Base-by-base conservation (phyloP, 1,139 yeast species). In the Blastobotrys buckinghamii region DNA sequence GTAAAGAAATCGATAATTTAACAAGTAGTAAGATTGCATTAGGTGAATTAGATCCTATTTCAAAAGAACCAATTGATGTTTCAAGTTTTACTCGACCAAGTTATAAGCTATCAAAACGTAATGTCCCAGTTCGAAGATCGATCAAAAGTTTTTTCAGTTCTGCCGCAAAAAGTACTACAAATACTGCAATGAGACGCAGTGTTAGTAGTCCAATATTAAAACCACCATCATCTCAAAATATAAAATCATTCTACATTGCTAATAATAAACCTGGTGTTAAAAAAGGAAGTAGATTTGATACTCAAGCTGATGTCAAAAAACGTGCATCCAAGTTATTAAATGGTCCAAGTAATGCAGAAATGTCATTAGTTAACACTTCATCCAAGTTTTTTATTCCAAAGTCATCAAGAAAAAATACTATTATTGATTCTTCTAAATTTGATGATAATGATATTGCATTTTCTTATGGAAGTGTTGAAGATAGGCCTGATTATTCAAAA, bases 1-100 rank as follows among this genome's bases (percentile, higher is more conserved):
- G 97, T 0, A 64, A 59, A 16, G 68, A 39, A 69, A 75, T 45
- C 12, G 69, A 69, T 26, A 66, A 71, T 35, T 74, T 72, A 0
- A 53, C 77, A 5, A 89, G 86, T 55, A 58, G 60, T 2, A 67
- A 69, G 37, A 74, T 88, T 20, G 87, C 96, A 19, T 59, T 59
- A 15, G 97, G 95, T 0, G 73, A 71, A 13, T 59, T 85, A 7
- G 78, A 83, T 60, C 96, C 97, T 0, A 72, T 76, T 33, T 74
- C 82, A 8, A 82, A 78, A 57, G 66, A 69, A 38, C 39, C 42
- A 10, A 38, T 50, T 37, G 36, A 44, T 30, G 26, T 2, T 5
- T 13, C 19, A 7, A 24, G 15, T 20, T 44, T 44, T 27, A 33
- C 16, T 13, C 1, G 10, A 1, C 47, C 50, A n/a, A 10, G 34